Percentiles rank a stretch among this genome's conserved stretches.
These are phyloP conservation scores for Heliamphora exappendiculata DNA, from an alignment of 148 eudicot species.

Conservation along the genomic window DNA sequence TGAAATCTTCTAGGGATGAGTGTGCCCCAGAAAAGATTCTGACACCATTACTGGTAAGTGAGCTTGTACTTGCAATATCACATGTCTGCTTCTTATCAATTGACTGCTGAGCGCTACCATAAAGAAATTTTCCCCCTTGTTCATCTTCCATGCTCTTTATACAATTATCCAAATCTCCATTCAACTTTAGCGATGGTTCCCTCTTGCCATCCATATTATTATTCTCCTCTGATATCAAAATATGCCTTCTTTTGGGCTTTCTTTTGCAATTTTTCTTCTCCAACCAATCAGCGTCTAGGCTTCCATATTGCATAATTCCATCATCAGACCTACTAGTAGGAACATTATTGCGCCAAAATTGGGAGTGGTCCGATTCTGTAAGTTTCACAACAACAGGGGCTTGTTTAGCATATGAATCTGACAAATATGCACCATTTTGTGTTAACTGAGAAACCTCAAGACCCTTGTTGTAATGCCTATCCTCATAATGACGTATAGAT, in stretches of 20 bases:
- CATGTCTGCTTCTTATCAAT: conserved; percentile 9
- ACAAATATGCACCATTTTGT: conserved; percentile 24
- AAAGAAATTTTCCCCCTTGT: conserved; percentile 12
- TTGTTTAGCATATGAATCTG: conserved; percentile 23
- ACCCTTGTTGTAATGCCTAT: conserved; percentile 14
- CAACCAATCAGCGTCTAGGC: conserved; percentile 25
- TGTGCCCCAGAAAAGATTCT: conserved; percentile 18
- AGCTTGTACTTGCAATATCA: conserved; percentile 4
- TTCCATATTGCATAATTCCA: conserved; percentile 10
- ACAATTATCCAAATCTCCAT: conserved; percentile 17
- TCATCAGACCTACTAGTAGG: conserved; percentile 18
- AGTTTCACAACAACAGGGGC: conserved; percentile 11
- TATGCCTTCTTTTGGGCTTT: conserved; percentile 43
- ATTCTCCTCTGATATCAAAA: conserved; percentile 39
- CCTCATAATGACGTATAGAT: conserved; percentile 12
- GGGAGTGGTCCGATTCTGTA: conserved; percentile 17
- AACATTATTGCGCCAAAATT: conserved; percentile 5
- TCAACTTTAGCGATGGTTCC: conserved; percentile 13
- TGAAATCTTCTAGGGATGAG: conserved; percentile 19
- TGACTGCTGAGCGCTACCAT: conserved; percentile 8
- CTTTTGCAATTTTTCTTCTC: conserved; percentile 33
- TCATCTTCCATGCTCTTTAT: conserved; percentile 19
- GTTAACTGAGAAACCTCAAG: conserved; percentile 15
- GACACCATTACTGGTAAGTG: conserved; percentile 11
- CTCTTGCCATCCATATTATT: conserved; percentile 7